Percentiles rank a stretch among this genome's conserved stretches.
Evolutionary conservation across 345 rosid species (phyloP).

Genomic region (Litchi chinensis): DNA sequence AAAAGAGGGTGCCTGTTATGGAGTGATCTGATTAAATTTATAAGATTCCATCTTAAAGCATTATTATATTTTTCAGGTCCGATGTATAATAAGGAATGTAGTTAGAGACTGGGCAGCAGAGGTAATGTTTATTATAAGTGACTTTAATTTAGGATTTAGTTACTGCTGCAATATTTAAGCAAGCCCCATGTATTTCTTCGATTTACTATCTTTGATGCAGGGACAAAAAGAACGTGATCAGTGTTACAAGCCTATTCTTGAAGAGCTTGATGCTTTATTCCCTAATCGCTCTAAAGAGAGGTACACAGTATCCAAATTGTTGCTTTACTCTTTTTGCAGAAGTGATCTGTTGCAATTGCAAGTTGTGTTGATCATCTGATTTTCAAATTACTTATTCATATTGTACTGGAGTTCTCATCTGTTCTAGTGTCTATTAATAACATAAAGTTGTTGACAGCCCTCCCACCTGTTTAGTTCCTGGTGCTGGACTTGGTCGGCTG

Average conservation of each 20-base stretch:
- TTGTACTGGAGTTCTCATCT: constrained; percentile 1
- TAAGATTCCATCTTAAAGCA: not conserved
- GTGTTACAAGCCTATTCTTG: constrained; percentile 92
- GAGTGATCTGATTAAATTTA: not conserved
- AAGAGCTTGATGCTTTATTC: constrained; percentile 83
- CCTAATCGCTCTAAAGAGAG: constrained; percentile 68
- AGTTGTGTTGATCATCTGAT: constrained; percentile 5
- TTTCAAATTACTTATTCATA: constrained; percentile 1
- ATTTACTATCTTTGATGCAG: constrained; percentile 35
- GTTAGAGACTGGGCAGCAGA: constrained; percentile 99
- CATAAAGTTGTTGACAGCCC: constrained; percentile 49
- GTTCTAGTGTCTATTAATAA: constrained; percentile 21
- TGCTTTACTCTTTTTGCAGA: constrained; percentile 5
- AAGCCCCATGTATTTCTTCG: constrained; percentile 12
- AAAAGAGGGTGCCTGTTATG: not conserved
- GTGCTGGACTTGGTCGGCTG: constrained; percentile 98
- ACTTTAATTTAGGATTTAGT: constrained; percentile 10
- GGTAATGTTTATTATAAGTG: constrained; percentile 45
- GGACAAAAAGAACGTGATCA: constrained; percentile 87
- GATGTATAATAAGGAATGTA: constrained; percentile 92
- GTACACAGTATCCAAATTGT: constrained; percentile 33
- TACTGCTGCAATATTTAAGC: constrained; percentile 6
- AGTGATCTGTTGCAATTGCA: not conserved
- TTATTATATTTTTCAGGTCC: constrained; percentile 63
- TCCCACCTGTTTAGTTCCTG: constrained; percentile 96